A percentile compares a stretch with the other conserved stretches of the same genome.
Evolutionary conservation across 1,284 basidiomycete species (phyloP).

Genomic region (Leccinum solheimii): DNA sequence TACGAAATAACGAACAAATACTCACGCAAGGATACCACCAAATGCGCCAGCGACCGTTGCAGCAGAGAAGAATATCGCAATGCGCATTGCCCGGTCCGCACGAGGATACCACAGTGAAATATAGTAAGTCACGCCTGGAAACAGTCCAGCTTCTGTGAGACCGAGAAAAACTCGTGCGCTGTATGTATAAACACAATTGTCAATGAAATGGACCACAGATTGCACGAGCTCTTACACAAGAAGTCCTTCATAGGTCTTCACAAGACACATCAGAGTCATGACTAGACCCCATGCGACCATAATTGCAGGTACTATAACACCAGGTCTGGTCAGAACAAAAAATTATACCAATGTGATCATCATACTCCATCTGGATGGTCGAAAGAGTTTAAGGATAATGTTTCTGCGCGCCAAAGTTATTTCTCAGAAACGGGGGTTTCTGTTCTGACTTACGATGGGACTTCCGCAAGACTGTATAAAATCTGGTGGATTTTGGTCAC

Average conservation of each 20-base stretch:
- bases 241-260: conserved; percentile 36
- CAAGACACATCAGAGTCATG: conserved; percentile 42
- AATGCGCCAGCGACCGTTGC: conserved; percentile 53
- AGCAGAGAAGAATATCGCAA: conserved; percentile 62
- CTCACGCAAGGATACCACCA: conserved; percentile 39
- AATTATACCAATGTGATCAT: not conserved
- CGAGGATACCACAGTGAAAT: conserved; percentile 56
- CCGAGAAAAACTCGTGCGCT: conserved; percentile 56
- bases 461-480: conserved; percentile 46
- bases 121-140: conserved; percentile 56
- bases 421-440: not conserved
- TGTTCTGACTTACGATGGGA: conserved; percentile 44
- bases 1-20: not conserved
- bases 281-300: conserved; percentile 53
- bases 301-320: conserved; percentile 42
- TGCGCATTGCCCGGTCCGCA: conserved; percentile 48
- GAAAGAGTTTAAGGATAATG: conserved; percentile 46
- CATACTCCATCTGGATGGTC: conserved; percentile 51
- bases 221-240: conserved; percentile 23
- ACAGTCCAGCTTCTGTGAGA: conserved; percentile 54
- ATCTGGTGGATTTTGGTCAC: conserved; percentile 31
- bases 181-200: conserved; percentile 4
- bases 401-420: conserved; percentile 36
- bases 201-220: not conserved
- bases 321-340: conserved; percentile 5